Evolutionary conservation across 495 filamentous ascomycete genomes (phyloP), one percentile per base, ranked within the genome.

Genomic region (Xylaria curta): DNA sequence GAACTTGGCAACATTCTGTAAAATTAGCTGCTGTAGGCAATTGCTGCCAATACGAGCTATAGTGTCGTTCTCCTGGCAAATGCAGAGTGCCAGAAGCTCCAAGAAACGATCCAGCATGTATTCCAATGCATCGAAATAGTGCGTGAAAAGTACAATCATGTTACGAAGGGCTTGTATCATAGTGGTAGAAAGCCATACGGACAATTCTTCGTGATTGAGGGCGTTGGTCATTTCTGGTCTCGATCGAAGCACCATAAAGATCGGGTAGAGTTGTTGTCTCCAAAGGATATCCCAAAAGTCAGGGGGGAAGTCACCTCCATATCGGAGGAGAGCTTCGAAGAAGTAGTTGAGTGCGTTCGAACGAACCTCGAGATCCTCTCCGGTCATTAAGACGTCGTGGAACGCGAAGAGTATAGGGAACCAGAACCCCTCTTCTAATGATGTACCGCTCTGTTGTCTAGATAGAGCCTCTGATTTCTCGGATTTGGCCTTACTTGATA

Each of bases 281-380:
- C 96, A 99, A 28, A 99, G 88, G 12, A 95, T 97, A 77, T 99
- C 96, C 96, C 96, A 99, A 77, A 99, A 99, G 58, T 97, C 94
- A 0, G 90, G 84, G 3, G 96, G 94, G 77, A 97, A 99, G 74
- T 94, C 92, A 28, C 93, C 93, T 58, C 97, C 96, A 73, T 98
- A 94, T 51, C 90, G 88, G 53, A 96, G 92, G 5, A 99, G 85
- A 0, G 93, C 93, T 53, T 98, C 95, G 72, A 99, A 99, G 63
- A 99, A 91, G 80, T 98, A 98, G 67, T 92, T 95, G 56, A 98
- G 88, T 5, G 96, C 96, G 72, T 94, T 95, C 53, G 94, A 97
- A 72, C 96, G 90, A 58, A 97, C 95, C 79, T 99, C 96, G n/a
- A 99, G 87, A 78, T 99, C 96, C 79, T 98, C 96, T 3, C 96